Base-by-base conservation (phyloP, 805 yeast species). In the Barnettozyma populi region DNA sequence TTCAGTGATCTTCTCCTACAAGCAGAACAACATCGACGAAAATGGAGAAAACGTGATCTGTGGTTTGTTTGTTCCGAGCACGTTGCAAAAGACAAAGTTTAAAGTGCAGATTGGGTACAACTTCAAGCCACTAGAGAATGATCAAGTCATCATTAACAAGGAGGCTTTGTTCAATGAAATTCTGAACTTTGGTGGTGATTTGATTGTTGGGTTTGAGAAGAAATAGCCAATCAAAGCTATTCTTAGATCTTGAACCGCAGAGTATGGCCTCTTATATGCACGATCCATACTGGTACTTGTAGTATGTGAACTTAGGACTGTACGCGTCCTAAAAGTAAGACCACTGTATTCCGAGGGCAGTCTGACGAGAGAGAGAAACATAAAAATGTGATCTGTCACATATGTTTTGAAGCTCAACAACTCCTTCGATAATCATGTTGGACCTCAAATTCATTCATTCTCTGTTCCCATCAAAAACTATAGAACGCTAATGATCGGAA, bases 81-180 rank as follows among this genome's bases (percentile, higher is more conserved):
- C 76, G 35, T 65, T 78, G 51, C 68, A 72, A 18, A 76, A 78
- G 51, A 77, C 79, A 61, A 86, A 82, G 64, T 90, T 89, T 70
- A 82, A 84, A 57, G 96, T 85, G 20, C 87, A 85, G 53, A 64
- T 86, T 50, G 95, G 90, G 13, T 83, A 79, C 57, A 83, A 88
- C 57, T 74, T 83, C 48, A 74, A 76, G 59, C 95, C 96, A 1
- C 64, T 73, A 5, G 76, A 72, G 31, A 65, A 72, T 5, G 78
- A 73, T 46, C 66, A 65, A 36, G 83, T 86, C 11, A 71, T 70
- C 34, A 68, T 89, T 49, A 87, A 89, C 65, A 83, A 76, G 60
- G 84, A 78, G 14, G 85, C 92, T 2, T 74, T 87, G n/a, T 67
- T 84, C 50, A 73, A 76, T 49, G 96, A 92, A 64, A 84, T 94